These are phyloP conservation scores for Nakazawaea siamensis DNA, from an alignment of 805 yeast species.

Conservation along the genomic window DNA sequence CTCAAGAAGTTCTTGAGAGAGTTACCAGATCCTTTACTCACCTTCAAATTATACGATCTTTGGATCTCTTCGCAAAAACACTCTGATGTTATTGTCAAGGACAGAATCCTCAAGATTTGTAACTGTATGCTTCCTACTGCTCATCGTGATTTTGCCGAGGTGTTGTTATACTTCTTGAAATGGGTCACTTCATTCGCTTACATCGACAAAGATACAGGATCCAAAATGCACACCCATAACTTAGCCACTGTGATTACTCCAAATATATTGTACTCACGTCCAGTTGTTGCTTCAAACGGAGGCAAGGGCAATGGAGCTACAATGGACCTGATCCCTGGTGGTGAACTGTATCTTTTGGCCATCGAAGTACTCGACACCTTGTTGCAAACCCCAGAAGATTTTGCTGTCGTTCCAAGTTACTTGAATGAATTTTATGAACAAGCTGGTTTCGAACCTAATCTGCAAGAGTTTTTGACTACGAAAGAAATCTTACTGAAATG, in stretches of 20 bases:
- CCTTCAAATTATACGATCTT: slow-evolving; percentile 63
- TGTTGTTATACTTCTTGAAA: slow-evolving; percentile 72
- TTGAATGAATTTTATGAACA: slow-evolving; percentile 40
- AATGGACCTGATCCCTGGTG: slow-evolving; percentile 22
- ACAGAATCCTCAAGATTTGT: slow-evolving; percentile 49
- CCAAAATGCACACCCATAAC: slow-evolving; percentile 95
- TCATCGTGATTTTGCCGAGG: slow-evolving; percentile 82
- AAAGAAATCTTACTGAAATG: slow-evolving; percentile 31
- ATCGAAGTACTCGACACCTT: slow-evolving; percentile 84
- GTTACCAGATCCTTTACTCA: slow-evolving; percentile 84
- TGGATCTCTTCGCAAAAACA: slow-evolving; percentile 68
- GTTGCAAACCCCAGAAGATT: slow-evolving; percentile 73
- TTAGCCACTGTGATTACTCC: slow-evolving; percentile 95
- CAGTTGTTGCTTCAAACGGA: slow-evolving; percentile 17
- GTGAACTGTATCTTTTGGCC: slow-evolving; percentile 78
- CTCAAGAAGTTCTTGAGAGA: slow-evolving; percentile 88
- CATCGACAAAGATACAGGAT: slow-evolving; percentile 75
- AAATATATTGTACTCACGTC: slow-evolving; percentile 64
- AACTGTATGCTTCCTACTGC: slow-evolving; percentile 75
- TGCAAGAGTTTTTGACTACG: slow-evolving; percentile 18
- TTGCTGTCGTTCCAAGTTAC: slow-evolving; percentile 69
- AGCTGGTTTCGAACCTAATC: slow-evolving; percentile 28
- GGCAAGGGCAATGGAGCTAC: not conserved
- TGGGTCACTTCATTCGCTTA: slow-evolving; percentile 97
- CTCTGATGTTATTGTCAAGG: slow-evolving; percentile 35